Percentiles rank a stretch among this genome's conserved stretches.
These are phyloP conservation scores for Jatropha curcas DNA, from an alignment of 345 rosid genomes.

Conservation along the genomic window DNA sequence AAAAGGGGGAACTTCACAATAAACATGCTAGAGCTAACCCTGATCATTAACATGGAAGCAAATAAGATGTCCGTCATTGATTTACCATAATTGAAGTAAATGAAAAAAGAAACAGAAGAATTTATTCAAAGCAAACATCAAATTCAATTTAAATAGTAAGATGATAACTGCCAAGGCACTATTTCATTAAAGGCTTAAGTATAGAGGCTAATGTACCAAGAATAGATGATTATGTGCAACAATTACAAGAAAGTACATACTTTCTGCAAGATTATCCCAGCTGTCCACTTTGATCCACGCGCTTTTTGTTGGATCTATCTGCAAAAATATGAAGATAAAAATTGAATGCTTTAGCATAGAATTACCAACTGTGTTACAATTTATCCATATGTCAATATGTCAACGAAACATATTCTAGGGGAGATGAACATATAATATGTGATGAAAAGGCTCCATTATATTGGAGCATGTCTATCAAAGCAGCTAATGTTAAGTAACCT, in stretches of 20 bases:
- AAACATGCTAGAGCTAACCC: slow-evolving; percentile 15
- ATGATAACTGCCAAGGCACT: neutral
- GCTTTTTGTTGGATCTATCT: slow-evolving; percentile 52
- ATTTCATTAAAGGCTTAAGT: neutral
- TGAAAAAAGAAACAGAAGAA: neutral
- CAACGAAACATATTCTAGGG: neutral
- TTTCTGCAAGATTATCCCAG: slow-evolving; percentile 56
- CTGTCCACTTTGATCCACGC: slow-evolving; percentile 69
- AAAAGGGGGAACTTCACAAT: slow-evolving; percentile 14
- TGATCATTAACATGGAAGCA: neutral
- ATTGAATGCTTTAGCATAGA: neutral
- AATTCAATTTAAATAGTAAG: neutral
- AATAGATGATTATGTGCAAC: neutral
- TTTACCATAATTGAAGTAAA: neutral
- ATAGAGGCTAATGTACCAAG: neutral
- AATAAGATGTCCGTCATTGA: neutral
- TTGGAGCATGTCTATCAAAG: neutral
- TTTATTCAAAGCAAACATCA: slow-evolving; percentile 1
- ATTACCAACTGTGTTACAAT: neutral
- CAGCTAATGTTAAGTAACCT: neutral
- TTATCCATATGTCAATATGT: neutral
- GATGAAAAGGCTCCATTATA: neutral
- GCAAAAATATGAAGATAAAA: slow-evolving; percentile 26
- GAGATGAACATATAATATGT: slow-evolving; percentile 5
- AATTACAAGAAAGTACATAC: slow-evolving; percentile 37